phyloP scores from a whole-genome alignment of 106 monocot genomes.

The Triglochin maritima region DNA sequence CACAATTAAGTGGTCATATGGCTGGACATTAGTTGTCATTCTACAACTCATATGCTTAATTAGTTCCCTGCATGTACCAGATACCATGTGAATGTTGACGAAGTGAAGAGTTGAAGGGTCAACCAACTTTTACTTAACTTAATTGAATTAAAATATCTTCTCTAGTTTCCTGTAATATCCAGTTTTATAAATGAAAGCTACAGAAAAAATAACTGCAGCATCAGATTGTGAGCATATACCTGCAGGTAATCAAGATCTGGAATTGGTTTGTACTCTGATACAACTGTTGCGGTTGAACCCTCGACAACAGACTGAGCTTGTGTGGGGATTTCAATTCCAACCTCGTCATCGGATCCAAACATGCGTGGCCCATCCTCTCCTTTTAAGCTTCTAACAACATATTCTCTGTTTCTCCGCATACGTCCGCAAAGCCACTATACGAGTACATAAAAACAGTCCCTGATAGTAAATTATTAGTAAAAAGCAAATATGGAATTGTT shows the following conservation, averaged over 20 bases:
- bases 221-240: slow-evolving; percentile 22
- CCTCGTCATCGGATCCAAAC: slow-evolving; percentile 47
- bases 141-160: too few species aligned
- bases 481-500: slow-evolving; percentile 51
- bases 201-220: background rate
- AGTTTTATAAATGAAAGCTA: too few species aligned
- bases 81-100: too few species aligned
- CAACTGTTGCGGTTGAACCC: slow-evolving; percentile 52
- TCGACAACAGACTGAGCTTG: slow-evolving; percentile 77
- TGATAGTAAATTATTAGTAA: slow-evolving; percentile 95
- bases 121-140: too few species aligned
- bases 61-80: too few species aligned
- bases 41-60: too few species aligned
- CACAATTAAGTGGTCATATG: too few species aligned
- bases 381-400: slow-evolving; percentile 18
- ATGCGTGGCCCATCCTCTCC: slow-evolving; percentile 16
- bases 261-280: slow-evolving; percentile 76
- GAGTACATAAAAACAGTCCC: slow-evolving; percentile 73
- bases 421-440: slow-evolving; percentile 63
- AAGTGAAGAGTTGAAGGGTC: too few species aligned
- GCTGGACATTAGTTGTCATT: too few species aligned
- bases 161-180: too few species aligned
- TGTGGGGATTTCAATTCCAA: slow-evolving; percentile 49
- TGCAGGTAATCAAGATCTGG: slow-evolving; percentile 95
- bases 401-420: slow-evolving; percentile 22